These are phyloP conservation scores for Venturia carpophila DNA, from an alignment of 2,329 filamentous ascomycete genomes.

Conservation along the genomic window DNA sequence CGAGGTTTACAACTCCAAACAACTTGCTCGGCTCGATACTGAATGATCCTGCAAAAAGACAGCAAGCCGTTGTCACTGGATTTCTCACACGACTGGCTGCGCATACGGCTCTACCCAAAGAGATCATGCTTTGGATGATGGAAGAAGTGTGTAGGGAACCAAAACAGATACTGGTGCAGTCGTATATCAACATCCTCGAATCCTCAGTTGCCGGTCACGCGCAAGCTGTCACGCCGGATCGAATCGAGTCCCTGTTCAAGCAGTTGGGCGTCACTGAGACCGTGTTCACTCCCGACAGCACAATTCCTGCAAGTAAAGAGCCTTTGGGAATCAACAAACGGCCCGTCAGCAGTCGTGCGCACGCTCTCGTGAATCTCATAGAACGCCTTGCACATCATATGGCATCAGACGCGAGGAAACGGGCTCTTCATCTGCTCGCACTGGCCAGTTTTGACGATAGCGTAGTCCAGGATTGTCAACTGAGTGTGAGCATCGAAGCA, in stretches of 20 bases:
- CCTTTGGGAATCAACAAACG: background rate
- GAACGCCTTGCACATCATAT: slow-evolving; percentile 3
- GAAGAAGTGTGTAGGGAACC: slow-evolving; percentile 28
- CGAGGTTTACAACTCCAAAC: slow-evolving; percentile 23
- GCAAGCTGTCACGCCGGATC: background rate
- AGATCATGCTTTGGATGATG: slow-evolving; percentile 38
- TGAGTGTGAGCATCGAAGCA: slow-evolving; percentile 18
- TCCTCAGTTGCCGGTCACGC: background rate
- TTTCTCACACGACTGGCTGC: slow-evolving; percentile 35
- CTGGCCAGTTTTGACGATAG: slow-evolving; percentile 19
- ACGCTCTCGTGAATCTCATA: background rate
- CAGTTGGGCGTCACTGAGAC: background rate
- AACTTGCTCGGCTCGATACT: slow-evolving; percentile 16
- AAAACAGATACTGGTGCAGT: slow-evolving; percentile 31
- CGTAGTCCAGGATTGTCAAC: slow-evolving; percentile 12
- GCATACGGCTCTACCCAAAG: slow-evolving; percentile 30
- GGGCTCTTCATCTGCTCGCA: slow-evolving; percentile 17
- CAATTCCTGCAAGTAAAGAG: slow-evolving; percentile 1
- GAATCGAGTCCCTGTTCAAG: background rate
- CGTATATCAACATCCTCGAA: slow-evolving; percentile 25
- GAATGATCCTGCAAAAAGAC: slow-evolving; percentile 23
- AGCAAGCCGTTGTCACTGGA: slow-evolving; percentile 37
- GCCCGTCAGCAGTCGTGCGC: slow-evolving; percentile 13
- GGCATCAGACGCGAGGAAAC: background rate
- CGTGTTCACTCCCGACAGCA: background rate